Percentiles rank a stretch among this genome's conserved stretches.
Evolutionary conservation across 345 rosid genomes (phyloP).

Genomic region (Erodium maritimum): DNA sequence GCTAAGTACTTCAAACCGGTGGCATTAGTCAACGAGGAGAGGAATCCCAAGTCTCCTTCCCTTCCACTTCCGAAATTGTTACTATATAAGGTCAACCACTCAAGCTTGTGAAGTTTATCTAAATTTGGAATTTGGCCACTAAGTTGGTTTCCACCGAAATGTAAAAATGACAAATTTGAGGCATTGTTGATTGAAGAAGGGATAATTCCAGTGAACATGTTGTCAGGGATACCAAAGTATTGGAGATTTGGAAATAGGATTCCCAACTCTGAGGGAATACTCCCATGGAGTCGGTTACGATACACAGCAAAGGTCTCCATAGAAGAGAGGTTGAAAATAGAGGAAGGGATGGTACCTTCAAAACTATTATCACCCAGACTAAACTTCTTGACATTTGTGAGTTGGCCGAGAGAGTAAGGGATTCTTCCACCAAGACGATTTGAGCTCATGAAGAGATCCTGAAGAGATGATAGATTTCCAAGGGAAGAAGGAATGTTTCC

Average conservation of each 20-base stretch:
- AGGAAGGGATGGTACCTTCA: constrained; percentile 10
- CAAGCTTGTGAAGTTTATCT: constrained; percentile 1
- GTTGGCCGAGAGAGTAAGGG: not conserved
- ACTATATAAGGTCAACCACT: not conserved
- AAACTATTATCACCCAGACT: constrained; percentile 5
- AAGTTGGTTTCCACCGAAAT: constrained; percentile 3
- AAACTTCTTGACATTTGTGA: not conserved
- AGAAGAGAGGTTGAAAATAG: constrained; percentile 12
- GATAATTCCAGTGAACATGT: no score
- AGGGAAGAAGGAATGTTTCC: constrained; percentile 1
- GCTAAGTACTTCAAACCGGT: not conserved
- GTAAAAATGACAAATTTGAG: not conserved
- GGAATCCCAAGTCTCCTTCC: constrained; percentile 6
- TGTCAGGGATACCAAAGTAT: not conserved
- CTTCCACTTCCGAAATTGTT: constrained; percentile 11
- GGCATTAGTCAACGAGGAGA: not conserved
- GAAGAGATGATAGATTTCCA: not conserved
- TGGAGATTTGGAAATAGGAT: constrained; percentile 11
- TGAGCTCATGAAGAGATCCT: not conserved
- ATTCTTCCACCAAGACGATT: constrained; percentile 13
- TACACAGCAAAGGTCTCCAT: not conserved
- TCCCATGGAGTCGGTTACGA: constrained; percentile 11
- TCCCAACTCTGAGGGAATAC: constrained; percentile 9
- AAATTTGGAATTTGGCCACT: constrained; percentile 4
- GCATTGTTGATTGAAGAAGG: constrained; percentile 16